A percentile compares a stretch with the other conserved stretches of the same genome.
Evolutionary conservation across 495 filamentous ascomycete species (phyloP).

Genomic region (Clohesyomyces aquaticus): DNA sequence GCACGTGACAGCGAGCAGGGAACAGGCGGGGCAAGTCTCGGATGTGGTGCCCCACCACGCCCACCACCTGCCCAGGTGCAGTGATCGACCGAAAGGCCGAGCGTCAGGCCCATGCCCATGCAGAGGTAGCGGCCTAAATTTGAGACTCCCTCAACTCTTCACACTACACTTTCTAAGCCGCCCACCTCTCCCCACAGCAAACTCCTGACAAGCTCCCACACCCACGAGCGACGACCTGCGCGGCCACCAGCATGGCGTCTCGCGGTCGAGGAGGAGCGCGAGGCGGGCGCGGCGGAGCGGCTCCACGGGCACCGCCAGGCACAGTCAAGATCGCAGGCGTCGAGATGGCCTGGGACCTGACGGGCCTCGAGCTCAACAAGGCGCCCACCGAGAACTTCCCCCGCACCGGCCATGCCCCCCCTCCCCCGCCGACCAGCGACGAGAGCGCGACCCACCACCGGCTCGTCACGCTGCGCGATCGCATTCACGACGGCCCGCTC

Average conservation of each 20-base stretch:
- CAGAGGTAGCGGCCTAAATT: slow-evolving; percentile 56
- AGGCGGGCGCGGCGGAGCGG: slow-evolving; percentile 38
- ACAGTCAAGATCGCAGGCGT: slow-evolving; percentile 41
- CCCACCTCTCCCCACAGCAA: too few species aligned
- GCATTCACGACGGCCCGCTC: slow-evolving; percentile 59
- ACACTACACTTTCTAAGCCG: background rate
- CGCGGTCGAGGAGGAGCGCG: slow-evolving; percentile 24
- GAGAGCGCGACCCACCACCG: slow-evolving; percentile 49
- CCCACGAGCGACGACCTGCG: background rate
- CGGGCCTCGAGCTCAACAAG: slow-evolving; percentile 44
- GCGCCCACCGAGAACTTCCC: slow-evolving; percentile 48
- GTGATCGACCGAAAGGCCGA: background rate
- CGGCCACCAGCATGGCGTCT: background rate
- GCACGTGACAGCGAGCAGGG: too few species aligned
- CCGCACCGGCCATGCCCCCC: too few species aligned
- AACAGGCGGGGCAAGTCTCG: slow-evolving; percentile 5
- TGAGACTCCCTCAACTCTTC: slow-evolving; percentile 43
- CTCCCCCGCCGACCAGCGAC: slow-evolving; percentile 40
- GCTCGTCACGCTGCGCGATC: slow-evolving; percentile 56
- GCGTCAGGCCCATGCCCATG: too few species aligned
- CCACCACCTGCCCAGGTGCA: too few species aligned
- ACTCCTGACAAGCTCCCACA: too few species aligned
- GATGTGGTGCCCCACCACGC: slow-evolving; percentile 21
- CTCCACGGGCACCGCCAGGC: slow-evolving; percentile 20
- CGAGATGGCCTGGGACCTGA: slow-evolving; percentile 47